Conservation (phyloP, 2,329 filamentous ascomycete genomes). For the Alternaria sp. region DNA sequence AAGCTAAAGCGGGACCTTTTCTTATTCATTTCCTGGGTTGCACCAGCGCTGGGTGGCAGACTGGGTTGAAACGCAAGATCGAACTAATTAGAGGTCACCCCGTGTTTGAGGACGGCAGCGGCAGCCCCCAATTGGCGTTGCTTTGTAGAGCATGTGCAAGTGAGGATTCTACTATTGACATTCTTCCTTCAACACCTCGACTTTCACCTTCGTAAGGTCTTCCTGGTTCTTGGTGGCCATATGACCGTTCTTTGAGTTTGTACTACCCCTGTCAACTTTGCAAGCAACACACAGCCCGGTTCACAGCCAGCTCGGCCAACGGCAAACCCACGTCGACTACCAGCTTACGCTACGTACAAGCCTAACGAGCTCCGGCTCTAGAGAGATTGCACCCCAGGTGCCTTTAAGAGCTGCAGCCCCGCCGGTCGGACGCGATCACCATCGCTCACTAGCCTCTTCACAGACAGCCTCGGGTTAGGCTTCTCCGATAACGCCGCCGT, state of each 20-base stretch:
- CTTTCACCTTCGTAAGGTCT: slow-evolving; percentile 10
- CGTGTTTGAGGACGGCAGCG: slow-evolving; percentile 31
- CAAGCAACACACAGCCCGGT: slow-evolving; percentile 19
- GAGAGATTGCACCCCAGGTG: slow-evolving; percentile 11
- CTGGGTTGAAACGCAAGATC: slow-evolving; percentile 28
- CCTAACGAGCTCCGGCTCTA: slow-evolving; percentile 19
- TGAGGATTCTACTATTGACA: slow-evolving; percentile 15
- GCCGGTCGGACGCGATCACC: slow-evolving; percentile 34
- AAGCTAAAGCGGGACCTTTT: slow-evolving; percentile 23
- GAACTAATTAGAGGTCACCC: slow-evolving; percentile 19
- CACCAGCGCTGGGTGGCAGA: slow-evolving; percentile 15
- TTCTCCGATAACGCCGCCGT: slow-evolving; percentile 27
- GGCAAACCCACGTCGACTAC: slow-evolving; percentile 12
- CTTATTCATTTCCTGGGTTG: slow-evolving; percentile 20
- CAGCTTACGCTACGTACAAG: slow-evolving; percentile 19
- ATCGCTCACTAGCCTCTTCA: slow-evolving; percentile 31
- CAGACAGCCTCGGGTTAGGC: slow-evolving; percentile 29
- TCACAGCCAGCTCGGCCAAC: slow-evolving; percentile 7
- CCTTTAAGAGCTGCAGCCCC: slow-evolving; percentile 26
- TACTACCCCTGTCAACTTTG: slow-evolving; percentile 30
- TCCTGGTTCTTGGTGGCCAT: slow-evolving; percentile 14
- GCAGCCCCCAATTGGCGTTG: slow-evolving; percentile 36
- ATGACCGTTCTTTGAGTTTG: slow-evolving; percentile 29
- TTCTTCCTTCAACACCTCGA: slow-evolving; percentile 20
- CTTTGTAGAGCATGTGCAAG: slow-evolving; percentile 3